Conservation (phyloP, 1,284 basidiomycete species). For the Jaminaea rosea region DNA sequence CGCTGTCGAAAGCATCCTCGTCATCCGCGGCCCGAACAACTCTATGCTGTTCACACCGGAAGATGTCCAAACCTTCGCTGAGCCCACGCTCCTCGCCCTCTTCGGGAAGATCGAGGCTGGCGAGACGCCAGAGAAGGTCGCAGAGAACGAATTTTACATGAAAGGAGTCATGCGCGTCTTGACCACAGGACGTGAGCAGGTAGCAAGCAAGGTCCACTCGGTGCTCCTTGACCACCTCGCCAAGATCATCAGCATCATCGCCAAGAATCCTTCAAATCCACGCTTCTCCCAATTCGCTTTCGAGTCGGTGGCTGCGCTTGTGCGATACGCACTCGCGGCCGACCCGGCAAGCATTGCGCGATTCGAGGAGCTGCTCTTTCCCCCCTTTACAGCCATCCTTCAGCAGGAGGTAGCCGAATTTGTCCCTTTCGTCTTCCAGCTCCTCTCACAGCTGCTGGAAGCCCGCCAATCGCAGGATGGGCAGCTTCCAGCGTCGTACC, state of each 20-base stretch:
- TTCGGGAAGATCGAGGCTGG: slow-evolving; percentile 72
- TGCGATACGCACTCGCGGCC: slow-evolving; percentile 69
- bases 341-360: slow-evolving; percentile 59
- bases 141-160: slow-evolving; percentile 97
- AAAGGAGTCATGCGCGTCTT: slow-evolving; percentile 95
- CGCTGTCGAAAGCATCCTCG: slow-evolving; percentile 55
- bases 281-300: slow-evolving; percentile 96
- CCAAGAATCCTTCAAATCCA: slow-evolving; percentile 93
- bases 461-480: slow-evolving; percentile 54
- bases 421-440: slow-evolving; percentile 93
- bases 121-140: slow-evolving; percentile 81
- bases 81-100: slow-evolving; percentile 65
- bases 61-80: slow-evolving; percentile 75
- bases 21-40: slow-evolving; percentile 52
- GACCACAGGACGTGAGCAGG: slow-evolving; percentile 70
- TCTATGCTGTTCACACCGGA: slow-evolving; percentile 69
- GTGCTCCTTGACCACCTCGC: slow-evolving; percentile 68
- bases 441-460: slow-evolving; percentile 90
- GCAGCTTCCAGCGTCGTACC: slow-evolving; percentile 67
- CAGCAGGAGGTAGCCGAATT: slow-evolving; percentile 92
- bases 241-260: slow-evolving; percentile 72
- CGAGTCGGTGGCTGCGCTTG: slow-evolving; percentile 82
- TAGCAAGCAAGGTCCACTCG: slow-evolving; percentile 63
- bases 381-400: slow-evolving; percentile 77
- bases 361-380: slow-evolving; percentile 70